These are phyloP conservation scores for Funneliformis geosporum DNA, from an alignment of 192 early-diverging fungal genomes.

Conservation along the genomic window DNA sequence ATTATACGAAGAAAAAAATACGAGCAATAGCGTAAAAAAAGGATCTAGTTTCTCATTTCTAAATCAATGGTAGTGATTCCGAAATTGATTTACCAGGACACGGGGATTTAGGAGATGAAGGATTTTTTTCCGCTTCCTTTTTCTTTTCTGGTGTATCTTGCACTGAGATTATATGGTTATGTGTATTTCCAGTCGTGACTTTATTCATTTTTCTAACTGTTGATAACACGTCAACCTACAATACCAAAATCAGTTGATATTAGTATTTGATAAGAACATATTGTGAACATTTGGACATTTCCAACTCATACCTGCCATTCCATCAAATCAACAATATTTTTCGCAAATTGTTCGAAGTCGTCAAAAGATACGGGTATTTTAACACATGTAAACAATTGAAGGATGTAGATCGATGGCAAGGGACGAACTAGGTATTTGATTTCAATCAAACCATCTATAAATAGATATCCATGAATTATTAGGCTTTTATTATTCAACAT, in stretches of 20 bases:
- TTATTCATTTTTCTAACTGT: slow-evolving; percentile 8
- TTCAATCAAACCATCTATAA: slow-evolving; percentile 1
- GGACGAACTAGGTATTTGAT: slow-evolving; percentile 14
- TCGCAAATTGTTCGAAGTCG: slow-evolving; percentile 12
- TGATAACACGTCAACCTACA: not conserved
- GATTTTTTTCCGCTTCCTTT: too few relatives aligned
- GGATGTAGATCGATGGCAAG: slow-evolving; percentile 9
- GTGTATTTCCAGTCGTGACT: not conserved
- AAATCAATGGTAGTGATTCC: too few relatives aligned
- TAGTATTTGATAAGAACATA: not conserved
- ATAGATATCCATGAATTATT: not conserved
- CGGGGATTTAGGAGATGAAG: too few relatives aligned
- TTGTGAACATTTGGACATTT: not conserved
- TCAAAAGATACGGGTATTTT: slow-evolving; percentile 14
- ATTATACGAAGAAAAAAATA: too few relatives aligned
- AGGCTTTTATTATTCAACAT: not conserved
- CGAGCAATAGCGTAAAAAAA: too few relatives aligned
- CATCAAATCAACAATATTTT: slow-evolving; percentile 1
- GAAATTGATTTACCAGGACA: too few relatives aligned
- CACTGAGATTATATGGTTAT: not conserved
- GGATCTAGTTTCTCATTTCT: too few relatives aligned
- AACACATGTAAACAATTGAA: not conserved
- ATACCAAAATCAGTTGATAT: slow-evolving; percentile 6
- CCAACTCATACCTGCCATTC: slow-evolving; percentile 5
- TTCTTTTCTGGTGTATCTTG: slow-evolving; percentile 9